Evolutionary conservation across 1,284 basidiomycete species (phyloP).

Genomic region (Sanghuangporus sanghuang): DNA sequence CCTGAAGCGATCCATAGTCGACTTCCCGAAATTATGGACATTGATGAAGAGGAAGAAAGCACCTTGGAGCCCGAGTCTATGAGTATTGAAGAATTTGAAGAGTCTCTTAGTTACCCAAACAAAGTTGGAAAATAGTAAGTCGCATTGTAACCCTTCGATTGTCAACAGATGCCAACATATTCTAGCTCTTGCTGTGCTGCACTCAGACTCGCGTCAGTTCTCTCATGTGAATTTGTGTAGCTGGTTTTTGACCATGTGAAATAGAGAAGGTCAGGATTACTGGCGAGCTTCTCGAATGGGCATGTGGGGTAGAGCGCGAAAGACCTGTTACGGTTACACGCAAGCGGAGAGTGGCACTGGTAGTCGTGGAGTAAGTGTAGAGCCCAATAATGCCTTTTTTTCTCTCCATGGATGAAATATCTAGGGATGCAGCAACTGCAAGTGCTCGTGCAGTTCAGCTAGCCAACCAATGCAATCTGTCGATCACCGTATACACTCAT

Average conservation of each 20-base stretch:
- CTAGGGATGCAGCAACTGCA: slow-evolving; percentile 16
- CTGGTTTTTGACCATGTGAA: not conserved
- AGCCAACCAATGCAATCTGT: slow-evolving; percentile 17
- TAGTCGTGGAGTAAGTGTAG: slow-evolving; percentile 30
- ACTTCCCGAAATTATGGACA: slow-evolving; percentile 19
- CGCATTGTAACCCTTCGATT: not conserved
- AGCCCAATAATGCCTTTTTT: slow-evolving; percentile 5
- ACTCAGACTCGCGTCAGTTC: slow-evolving; percentile 15
- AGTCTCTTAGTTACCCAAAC: slow-evolving; percentile 14
- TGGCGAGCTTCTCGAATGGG: slow-evolving; percentile 14
- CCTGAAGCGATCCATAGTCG: slow-evolving; percentile 16
- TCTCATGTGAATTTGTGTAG: not conserved
- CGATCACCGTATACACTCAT: slow-evolving; percentile 22
- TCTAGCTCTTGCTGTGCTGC: slow-evolving; percentile 18
- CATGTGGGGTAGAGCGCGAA: slow-evolving; percentile 8
- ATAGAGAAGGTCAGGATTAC: slow-evolving; percentile 15
- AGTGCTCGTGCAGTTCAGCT: slow-evolving; percentile 12
- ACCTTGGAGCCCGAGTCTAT: not conserved
- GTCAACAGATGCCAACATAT: not conserved
- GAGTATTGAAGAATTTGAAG: slow-evolving; percentile 1
- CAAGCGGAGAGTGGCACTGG: slow-evolving; percentile 23
- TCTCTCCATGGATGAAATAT: not conserved
- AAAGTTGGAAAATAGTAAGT: slow-evolving; percentile 19
- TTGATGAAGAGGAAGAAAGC: not conserved
- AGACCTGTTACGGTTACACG: slow-evolving; percentile 9